phyloP scores from a whole-genome alignment of 495 filamentous ascomycete species.

The Neurospora pannonica region DNA sequence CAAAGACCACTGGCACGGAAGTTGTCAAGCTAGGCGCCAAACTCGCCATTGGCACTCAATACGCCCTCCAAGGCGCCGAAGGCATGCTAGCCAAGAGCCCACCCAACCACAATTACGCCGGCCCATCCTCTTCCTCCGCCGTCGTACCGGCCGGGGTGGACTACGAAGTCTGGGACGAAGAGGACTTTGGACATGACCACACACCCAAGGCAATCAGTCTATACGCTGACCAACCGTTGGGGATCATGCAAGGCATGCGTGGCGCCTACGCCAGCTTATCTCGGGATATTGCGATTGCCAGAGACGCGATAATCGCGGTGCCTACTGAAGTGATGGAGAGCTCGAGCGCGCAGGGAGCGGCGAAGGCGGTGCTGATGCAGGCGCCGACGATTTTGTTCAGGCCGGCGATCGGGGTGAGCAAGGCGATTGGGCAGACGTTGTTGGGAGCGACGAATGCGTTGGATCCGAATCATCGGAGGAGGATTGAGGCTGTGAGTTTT shows the following conservation, averaged over 20 bases:
- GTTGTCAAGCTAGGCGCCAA: conserved; percentile 90
- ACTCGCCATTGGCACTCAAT: conserved; percentile 89
- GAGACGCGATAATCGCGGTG: conserved; percentile 90
- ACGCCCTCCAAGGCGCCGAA: conserved; percentile 79
- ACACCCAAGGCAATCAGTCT: conserved; percentile 61
- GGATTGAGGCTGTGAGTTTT: conserved; percentile 75
- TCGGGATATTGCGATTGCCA: conserved; percentile 71
- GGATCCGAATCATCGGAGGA: conserved; percentile 72
- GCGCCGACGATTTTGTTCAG: conserved; percentile 86
- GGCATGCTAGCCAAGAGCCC: conserved; percentile 53
- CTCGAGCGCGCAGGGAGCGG: conserved; percentile 70
- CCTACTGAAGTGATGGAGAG: conserved; percentile 86
- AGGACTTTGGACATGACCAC: conserved; percentile 49
- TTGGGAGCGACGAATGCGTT: conserved; percentile 89
- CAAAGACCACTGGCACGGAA: conserved; percentile 84
- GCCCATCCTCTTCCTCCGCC: conserved; percentile 8
- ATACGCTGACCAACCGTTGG: conserved; percentile 88
- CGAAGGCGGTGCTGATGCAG: conserved; percentile 65
- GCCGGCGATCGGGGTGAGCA: conserved; percentile 82
- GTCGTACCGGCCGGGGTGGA: conserved; percentile 12
- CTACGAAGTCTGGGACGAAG: conserved; percentile 52
- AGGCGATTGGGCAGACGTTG: conserved; percentile 80
- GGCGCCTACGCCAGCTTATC: conserved; percentile 75
- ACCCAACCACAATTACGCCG: background rate
- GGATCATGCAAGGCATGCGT: conserved; percentile 73